Conservation (phyloP, 768 basidiomycete genomes). For the Trametes punicea region DNA sequence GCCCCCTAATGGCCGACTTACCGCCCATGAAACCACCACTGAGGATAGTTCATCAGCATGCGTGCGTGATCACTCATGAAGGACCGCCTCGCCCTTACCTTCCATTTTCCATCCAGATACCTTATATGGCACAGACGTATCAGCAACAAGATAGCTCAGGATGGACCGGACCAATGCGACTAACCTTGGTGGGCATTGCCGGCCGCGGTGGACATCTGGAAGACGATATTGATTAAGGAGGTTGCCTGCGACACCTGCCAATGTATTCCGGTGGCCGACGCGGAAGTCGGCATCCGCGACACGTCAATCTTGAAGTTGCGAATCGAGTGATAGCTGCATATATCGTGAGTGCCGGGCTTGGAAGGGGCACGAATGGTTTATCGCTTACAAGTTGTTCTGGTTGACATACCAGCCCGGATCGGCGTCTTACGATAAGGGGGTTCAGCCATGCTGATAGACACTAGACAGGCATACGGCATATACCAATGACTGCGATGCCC, state of each 20-base stretch:
- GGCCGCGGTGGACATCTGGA: constrained; percentile 62
- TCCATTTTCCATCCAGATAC: constrained; percentile 81
- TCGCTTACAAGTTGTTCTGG: constrained; percentile 39
- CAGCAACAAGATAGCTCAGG: background rate
- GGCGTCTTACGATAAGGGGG: constrained; percentile 16
- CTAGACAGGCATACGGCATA: background rate
- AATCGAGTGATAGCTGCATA: constrained; percentile 54
- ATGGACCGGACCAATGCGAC: background rate
- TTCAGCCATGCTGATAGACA: background rate
- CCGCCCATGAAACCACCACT: constrained; percentile 55
- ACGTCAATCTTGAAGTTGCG: constrained; percentile 75
- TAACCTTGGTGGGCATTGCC: constrained; percentile 67
- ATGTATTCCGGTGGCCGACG: constrained; percentile 62
- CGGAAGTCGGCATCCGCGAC: constrained; percentile 46
- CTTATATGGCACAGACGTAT: constrained; percentile 11
- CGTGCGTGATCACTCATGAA: background rate
- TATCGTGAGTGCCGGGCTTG: background rate
- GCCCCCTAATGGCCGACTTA: constrained; percentile 30
- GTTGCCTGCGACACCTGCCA: constrained; percentile 85
- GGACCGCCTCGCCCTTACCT: constrained; percentile 16
- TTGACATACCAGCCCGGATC: constrained; percentile 44
- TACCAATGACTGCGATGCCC: constrained; percentile 75
- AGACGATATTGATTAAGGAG: constrained; percentile 66
- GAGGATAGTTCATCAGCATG: constrained; percentile 2
- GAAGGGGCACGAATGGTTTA: background rate